Evolutionary conservation across 2,329 filamentous ascomycete species (phyloP), one percentile per base, ranked within the genome.

Genomic region (Xylariaceae sp.): DNA sequence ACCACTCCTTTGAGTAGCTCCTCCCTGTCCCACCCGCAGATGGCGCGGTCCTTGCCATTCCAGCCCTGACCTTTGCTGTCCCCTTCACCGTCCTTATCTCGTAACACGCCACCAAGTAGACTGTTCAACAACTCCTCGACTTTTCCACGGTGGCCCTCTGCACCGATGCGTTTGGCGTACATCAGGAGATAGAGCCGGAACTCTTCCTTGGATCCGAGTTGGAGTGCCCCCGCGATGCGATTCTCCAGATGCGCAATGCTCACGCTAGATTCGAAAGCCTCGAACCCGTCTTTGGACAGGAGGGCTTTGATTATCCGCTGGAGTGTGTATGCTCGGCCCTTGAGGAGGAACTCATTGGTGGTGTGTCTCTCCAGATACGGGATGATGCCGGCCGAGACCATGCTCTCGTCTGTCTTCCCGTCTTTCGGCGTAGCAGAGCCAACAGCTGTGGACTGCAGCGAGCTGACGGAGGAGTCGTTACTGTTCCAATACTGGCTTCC

Each of bases 401-500:
- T 77, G 1, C 77, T 73, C 24, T 67, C 67, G 18, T 67, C 68
- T 9, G 51, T 60, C 42, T 68, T 69, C 21, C 59, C 65, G 14
- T 71, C 68, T 43, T 68, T 70, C 7, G 68, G 53, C n/a, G 67
- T 62, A 7, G 68, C 64, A 2, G 78, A 70, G 0, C 82, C 79
- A 6, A 82, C 73, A 8, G 80, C 79, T 1, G 80, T 82, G 2
- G 85, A 80, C 49, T 88, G 81, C 26, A 95, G 65, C 35, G 88
- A 85, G 33, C 85, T 82, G 37, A 95, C 80, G 1, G 88, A 88
- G 2, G 88, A 88, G 55, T 96, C 92, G 37, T 88, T 94, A 1
- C 88, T 94, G 62, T 98, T 97, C 94, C 92, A 98, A 61, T 98
- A 98, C 59, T 98, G 92, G 52, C 87, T 94, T 13, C 89, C 89